Percentiles rank a stretch among this genome's conserved stretches.
These are phyloP conservation scores for Ilex asprella DNA, from an alignment of 257 asterid species.

Conservation along the genomic window DNA sequence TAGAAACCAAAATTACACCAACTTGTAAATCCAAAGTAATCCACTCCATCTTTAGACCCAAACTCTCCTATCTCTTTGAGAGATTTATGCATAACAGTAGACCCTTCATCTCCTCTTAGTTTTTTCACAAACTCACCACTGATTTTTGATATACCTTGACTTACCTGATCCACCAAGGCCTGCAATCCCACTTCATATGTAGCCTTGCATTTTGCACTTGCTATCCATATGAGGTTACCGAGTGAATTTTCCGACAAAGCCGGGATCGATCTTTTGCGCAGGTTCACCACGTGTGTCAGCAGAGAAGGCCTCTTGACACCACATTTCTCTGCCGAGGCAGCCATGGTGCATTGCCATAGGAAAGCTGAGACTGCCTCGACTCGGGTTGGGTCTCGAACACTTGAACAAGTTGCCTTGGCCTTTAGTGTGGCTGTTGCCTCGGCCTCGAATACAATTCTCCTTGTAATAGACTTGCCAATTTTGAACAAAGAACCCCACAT, in stretches of 20 bases:
- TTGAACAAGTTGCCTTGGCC: slow-evolving; percentile 13
- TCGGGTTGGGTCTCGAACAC: slow-evolving; percentile 27
- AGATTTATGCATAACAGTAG: slow-evolving; percentile 25
- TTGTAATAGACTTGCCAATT: slow-evolving; percentile 47
- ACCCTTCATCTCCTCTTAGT: slow-evolving; percentile 37
- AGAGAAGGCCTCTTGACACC: slow-evolving; percentile 33
- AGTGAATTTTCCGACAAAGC: slow-evolving; percentile 28
- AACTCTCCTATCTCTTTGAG: slow-evolving; percentile 45
- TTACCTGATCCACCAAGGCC: slow-evolving; percentile 28
- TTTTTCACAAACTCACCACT: slow-evolving; percentile 36
- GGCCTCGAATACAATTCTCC: slow-evolving; percentile 48
- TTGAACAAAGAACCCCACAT: slow-evolving; percentile 62
- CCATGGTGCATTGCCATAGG: slow-evolving; percentile 50
- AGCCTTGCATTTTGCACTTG: slow-evolving; percentile 26
- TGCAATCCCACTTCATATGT: slow-evolving; percentile 12
- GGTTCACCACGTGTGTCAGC: slow-evolving; percentile 57
- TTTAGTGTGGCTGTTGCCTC: slow-evolving; percentile 30
- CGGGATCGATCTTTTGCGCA: slow-evolving; percentile 47
- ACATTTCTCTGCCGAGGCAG: slow-evolving; percentile 21
- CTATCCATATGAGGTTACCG: slow-evolving; percentile 67
- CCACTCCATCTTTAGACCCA: slow-evolving; percentile 31
- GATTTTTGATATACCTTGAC: slow-evolving; percentile 30
- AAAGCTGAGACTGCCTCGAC: slow-evolving; percentile 67
- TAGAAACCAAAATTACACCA: slow-evolving; percentile 76
- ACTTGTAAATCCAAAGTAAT: slow-evolving; percentile 53